A percentile compares a stretch with the other conserved stretches of the same genome.
phyloP scores from a whole-genome alignment of 371 early-diverging fungal genomes.

The Syncephalastrum contaminatum region DNA sequence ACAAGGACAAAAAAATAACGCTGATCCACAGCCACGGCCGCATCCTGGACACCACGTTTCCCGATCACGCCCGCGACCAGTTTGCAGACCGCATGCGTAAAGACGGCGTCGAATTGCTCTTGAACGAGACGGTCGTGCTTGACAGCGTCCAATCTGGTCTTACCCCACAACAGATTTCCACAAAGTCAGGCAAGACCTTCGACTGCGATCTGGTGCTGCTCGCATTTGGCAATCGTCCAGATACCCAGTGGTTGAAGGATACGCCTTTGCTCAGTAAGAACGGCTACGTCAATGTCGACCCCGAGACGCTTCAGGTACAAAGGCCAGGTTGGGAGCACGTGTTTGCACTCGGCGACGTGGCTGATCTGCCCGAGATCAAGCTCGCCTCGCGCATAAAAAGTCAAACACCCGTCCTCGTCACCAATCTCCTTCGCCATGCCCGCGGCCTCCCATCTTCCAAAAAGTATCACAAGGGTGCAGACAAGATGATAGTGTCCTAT shows the following conservation, averaged over 20 bases:
- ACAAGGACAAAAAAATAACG: conserved; percentile 47
- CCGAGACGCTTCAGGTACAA: conserved; percentile 55
- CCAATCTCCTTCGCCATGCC: too few relatives aligned
- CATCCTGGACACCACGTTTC: conserved; percentile 14
- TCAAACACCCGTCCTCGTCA: conserved; percentile 17
- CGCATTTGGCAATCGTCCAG: conserved; percentile 44
- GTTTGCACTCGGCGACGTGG: conserved; percentile 62
- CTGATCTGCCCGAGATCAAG: conserved; percentile 50
- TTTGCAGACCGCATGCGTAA: conserved; percentile 16
- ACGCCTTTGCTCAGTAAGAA: conserved; percentile 13
- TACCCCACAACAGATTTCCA: conserved; percentile 1
- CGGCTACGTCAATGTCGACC: conserved; percentile 42
- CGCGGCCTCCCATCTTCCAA: too few relatives aligned
- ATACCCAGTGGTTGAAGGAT: conserved; percentile 21
- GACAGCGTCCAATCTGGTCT: too few relatives aligned
- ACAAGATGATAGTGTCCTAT: too few relatives aligned
- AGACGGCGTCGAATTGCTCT: conserved; percentile 41
- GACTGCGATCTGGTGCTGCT: conserved; percentile 50
- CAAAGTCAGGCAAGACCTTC: conserved; percentile 32
- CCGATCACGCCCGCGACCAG: conserved; percentile 27
- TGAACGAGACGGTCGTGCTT: conserved; percentile 40
- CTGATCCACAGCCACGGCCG: conserved; percentile 37
- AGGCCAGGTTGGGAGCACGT: conserved; percentile 35
- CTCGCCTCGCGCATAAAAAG: conserved; percentile 39
- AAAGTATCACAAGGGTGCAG: too few relatives aligned